Conservation (phyloP, 2,329 filamentous ascomycete species). For the Trichophyton verrucosum region DNA sequence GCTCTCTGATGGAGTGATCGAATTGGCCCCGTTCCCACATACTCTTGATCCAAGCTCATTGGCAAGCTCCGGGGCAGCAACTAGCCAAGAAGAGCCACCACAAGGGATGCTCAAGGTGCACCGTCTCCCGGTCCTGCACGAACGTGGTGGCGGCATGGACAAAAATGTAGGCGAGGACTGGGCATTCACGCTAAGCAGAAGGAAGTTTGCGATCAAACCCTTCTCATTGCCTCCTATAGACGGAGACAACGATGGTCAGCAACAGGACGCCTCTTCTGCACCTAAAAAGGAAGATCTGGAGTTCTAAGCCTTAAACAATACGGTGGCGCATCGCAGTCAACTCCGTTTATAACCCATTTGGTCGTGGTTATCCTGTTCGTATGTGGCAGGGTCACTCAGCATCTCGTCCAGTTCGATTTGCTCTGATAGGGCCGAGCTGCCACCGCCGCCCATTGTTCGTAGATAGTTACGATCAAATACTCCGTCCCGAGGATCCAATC, state of each 20-base stretch:
- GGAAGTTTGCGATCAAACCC: slow-evolving; percentile 71
- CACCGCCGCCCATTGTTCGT: slow-evolving; percentile 44
- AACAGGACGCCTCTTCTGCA: slow-evolving; percentile 25
- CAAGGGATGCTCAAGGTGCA: slow-evolving; percentile 81
- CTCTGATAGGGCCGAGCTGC: slow-evolving; percentile 44
- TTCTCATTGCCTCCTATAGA: slow-evolving; percentile 82
- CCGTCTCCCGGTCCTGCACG: slow-evolving; percentile 70
- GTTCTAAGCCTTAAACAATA: slow-evolving; percentile 40
- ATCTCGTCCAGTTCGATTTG: slow-evolving; percentile 53
- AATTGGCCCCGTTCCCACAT: slow-evolving; percentile 63
- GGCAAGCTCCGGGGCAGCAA: slow-evolving; percentile 42
- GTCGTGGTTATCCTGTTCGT: slow-evolving; percentile 14
- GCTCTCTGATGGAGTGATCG: slow-evolving; percentile 71
- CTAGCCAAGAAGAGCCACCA: slow-evolving; percentile 56
- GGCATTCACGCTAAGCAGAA: slow-evolving; percentile 77
- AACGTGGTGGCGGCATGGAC: slow-evolving; percentile 69
- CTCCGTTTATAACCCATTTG: background rate
- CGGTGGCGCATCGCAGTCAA: background rate
- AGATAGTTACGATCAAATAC: slow-evolving; percentile 46
- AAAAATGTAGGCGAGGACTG: slow-evolving; percentile 67
- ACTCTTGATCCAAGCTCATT: slow-evolving; percentile 33
- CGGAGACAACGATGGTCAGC: slow-evolving; percentile 54
- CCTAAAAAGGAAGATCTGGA: slow-evolving; percentile 48
- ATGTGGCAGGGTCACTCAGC: slow-evolving; percentile 33
- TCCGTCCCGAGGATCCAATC: slow-evolving; percentile 31